These are phyloP conservation scores for Trametes coccinea DNA, from an alignment of 768 basidiomycete species.

Conservation along the genomic window DNA sequence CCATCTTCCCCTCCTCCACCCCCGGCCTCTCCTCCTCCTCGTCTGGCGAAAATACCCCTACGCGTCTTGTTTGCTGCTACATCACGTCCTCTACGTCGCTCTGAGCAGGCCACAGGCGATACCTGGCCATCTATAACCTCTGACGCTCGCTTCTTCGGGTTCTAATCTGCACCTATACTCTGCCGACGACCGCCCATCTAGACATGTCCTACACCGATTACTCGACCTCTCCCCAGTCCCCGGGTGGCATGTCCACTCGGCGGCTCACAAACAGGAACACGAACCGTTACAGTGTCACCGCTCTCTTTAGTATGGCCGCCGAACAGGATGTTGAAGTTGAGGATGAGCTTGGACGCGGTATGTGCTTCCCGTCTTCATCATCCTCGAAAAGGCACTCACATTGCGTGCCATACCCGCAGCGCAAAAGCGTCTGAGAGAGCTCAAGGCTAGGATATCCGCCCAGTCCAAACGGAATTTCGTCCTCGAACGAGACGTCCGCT, in stretches of 20 bases:
- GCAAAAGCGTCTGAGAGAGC: constrained; percentile 93
- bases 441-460: constrained; percentile 95
- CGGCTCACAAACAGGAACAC: constrained; percentile 90
- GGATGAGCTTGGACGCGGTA: constrained; percentile 93
- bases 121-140: constrained; percentile 14
- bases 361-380: constrained; percentile 28
- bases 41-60: neutral
- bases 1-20: neutral
- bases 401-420: constrained; percentile 47
- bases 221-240: constrained; percentile 43
- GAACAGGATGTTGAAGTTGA: constrained; percentile 98
- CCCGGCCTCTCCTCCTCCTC: constrained; percentile 7
- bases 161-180: constrained; percentile 12
- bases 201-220: constrained; percentile 33
- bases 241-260: constrained; percentile 65
- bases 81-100: constrained; percentile 12
- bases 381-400: neutral
- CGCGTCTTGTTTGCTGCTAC: neutral
- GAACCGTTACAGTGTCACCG: constrained; percentile 94
- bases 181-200: constrained; percentile 9
- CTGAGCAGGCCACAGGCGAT: constrained; percentile 26
- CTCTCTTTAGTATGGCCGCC: constrained; percentile 95
- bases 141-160: constrained; percentile 19
- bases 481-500: constrained; percentile 96
- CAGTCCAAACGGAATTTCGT: constrained; percentile 99